Evolutionary conservation across 148 eudicot genomes (phyloP).

Genomic region (Arbutus unedo): DNA sequence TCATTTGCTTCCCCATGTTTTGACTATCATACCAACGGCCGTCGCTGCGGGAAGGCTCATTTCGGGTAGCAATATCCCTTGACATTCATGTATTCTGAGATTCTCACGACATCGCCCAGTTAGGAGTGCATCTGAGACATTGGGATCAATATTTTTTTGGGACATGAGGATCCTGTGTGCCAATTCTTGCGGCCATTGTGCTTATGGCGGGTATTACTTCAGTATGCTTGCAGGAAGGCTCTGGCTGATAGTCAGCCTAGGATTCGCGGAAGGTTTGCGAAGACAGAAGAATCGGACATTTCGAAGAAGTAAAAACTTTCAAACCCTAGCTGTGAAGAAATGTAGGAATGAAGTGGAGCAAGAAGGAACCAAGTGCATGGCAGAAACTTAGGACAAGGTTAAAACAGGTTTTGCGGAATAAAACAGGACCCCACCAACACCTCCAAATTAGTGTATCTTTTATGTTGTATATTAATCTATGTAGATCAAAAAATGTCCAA

Average conservation of each 20-base stretch:
- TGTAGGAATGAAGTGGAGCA: constrained; percentile 23
- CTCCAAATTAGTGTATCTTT: constrained; percentile 14
- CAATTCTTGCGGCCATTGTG: neutral
- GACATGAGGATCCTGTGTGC: constrained; percentile 5
- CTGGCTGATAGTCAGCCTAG: constrained; percentile 96
- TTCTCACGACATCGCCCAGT: neutral
- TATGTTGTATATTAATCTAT: constrained; percentile 11
- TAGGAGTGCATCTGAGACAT: neutral
- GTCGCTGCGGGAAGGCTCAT: neutral
- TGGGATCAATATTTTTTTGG: neutral
- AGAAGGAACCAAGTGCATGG: constrained; percentile 15
- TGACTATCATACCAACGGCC: neutral
- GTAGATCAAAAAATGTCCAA: constrained; percentile 4
- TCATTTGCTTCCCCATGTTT: neutral
- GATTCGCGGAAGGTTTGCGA: constrained; percentile 91
- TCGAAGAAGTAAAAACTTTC: constrained; percentile 43
- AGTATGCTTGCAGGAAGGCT: constrained; percentile 99
- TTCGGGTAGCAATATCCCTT: neutral
- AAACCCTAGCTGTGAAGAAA: constrained; percentile 17
- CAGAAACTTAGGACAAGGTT: neutral
- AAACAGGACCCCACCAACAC: constrained; percentile 13
- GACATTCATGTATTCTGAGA: neutral
- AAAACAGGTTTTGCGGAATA: constrained; percentile 26
- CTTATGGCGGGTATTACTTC: constrained; percentile 25
- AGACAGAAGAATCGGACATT: constrained; percentile 54